These are phyloP conservation scores for Fusarium sp. DNA, from an alignment of 2,329 filamentous ascomycete genomes.

Conservation along the genomic window DNA sequence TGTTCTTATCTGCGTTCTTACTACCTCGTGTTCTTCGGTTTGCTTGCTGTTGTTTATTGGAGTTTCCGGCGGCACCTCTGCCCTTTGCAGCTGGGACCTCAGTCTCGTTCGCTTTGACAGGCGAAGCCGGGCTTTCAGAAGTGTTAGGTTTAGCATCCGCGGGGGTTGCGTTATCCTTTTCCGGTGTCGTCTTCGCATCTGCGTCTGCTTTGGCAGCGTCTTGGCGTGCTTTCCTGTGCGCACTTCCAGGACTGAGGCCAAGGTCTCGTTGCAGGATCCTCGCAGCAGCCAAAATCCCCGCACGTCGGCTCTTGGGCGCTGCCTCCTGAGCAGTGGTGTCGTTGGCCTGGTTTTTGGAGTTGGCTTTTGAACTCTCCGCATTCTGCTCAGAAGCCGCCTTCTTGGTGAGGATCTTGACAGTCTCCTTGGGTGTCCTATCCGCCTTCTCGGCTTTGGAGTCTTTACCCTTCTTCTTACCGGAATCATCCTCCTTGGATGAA, in stretches of 20 bases:
- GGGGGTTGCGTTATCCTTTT: slow-evolving; percentile 49
- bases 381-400: slow-evolving; percentile 65
- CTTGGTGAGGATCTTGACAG: slow-evolving; percentile 73
- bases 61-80: slow-evolving; percentile 34
- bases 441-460: slow-evolving; percentile 68
- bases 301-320: slow-evolving; percentile 66
- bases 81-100: slow-evolving; percentile 40
- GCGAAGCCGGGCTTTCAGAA: slow-evolving; percentile 42
- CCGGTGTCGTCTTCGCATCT: slow-evolving; percentile 56
- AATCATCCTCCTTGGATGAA: slow-evolving; percentile 60
- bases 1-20: slow-evolving; percentile 57
- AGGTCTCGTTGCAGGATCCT: slow-evolving; percentile 75
- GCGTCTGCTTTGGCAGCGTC: slow-evolving; percentile 69
- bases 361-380: slow-evolving; percentile 60
- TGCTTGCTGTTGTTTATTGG: slow-evolving; percentile 47
- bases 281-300: slow-evolving; percentile 72
- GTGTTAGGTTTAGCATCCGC: slow-evolving; percentile 15
- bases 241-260: slow-evolving; percentile 72
- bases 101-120: slow-evolving; percentile 34
- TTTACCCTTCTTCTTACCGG: slow-evolving; percentile 72
- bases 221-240: slow-evolving; percentile 70
- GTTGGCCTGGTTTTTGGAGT: slow-evolving; percentile 52
- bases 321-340: slow-evolving; percentile 51
- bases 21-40: slow-evolving; percentile 52
- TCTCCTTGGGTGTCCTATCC: slow-evolving; percentile 67